A percentile compares a stretch with the other conserved stretches of the same genome.
These are phyloP conservation scores for Starmerella sirachaensis DNA, from an alignment of 805 yeast genomes.

Conservation along the genomic window DNA sequence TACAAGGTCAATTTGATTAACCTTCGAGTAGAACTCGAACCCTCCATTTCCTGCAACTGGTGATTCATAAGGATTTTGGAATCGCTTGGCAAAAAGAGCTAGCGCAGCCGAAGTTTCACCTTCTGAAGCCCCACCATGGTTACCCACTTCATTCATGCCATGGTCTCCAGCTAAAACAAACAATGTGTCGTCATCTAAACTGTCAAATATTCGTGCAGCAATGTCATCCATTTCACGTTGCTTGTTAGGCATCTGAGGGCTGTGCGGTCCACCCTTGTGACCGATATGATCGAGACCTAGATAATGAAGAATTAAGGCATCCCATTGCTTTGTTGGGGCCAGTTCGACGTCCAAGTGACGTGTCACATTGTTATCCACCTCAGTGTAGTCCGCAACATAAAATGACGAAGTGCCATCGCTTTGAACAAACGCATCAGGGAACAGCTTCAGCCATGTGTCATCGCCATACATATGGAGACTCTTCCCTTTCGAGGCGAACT, in stretches of 20 bases:
- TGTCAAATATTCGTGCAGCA: conserved; percentile 39
- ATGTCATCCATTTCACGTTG: conserved; percentile 78
- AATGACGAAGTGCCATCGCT: conserved; percentile 86
- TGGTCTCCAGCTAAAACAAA: conserved; percentile 83
- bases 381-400: conserved; percentile 87
- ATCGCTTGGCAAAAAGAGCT: conserved; percentile 52
- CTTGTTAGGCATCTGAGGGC: conserved; percentile 68
- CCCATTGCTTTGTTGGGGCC: conserved; percentile 46
- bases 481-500: conserved; percentile 37
- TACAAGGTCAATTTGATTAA: conserved; percentile 62
- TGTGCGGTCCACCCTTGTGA: conserved; percentile 86
- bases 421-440: conserved; percentile 54
- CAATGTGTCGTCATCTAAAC: conserved; percentile 40
- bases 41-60: conserved; percentile 29
- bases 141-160: conserved; percentile 86
- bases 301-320: conserved; percentile 75
- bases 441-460: conserved; percentile 92
- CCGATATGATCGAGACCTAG: conserved; percentile 96
- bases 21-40: conserved; percentile 40
- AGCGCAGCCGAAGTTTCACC: conserved; percentile 90
- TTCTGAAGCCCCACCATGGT: conserved; percentile 88
- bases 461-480: conserved; percentile 83
- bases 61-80: conserved; percentile 27
- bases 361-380: conserved; percentile 88
- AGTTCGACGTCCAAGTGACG: conserved; percentile 64